Conservation (phyloP, 768 basidiomycete species). For the Collybia nuda region DNA sequence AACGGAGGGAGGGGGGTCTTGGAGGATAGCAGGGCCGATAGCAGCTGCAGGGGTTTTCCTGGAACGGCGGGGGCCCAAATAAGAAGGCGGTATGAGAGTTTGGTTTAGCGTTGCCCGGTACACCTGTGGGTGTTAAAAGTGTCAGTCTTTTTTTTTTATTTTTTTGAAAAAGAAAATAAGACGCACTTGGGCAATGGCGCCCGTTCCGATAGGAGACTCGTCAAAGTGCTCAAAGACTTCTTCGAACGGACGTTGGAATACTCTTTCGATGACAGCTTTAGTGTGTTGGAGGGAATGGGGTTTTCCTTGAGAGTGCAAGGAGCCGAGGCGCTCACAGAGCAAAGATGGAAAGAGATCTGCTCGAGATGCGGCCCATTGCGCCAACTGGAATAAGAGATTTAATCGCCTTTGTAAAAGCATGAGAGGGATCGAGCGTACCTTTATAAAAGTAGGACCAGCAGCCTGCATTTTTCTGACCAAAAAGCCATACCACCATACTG, state of each 20-base stretch:
- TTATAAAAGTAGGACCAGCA: constrained; percentile 96
- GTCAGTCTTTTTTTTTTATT: no score
- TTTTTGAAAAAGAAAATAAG: not conserved
- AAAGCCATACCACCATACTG: constrained; percentile 96
- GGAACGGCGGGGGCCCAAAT: constrained; percentile 72
- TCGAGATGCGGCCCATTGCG: constrained; percentile 98
- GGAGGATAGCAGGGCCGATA: constrained; percentile 52
- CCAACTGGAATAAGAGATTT: constrained; percentile 54
- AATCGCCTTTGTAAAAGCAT: no score
- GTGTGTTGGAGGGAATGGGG: constrained; percentile 84
- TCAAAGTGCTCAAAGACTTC: constrained; percentile 93
- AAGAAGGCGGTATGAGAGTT: constrained; percentile 83
- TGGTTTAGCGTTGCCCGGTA: constrained; percentile 85
- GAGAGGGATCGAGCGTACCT: constrained; percentile 60
- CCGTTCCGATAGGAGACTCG: constrained; percentile 87
- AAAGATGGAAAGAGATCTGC: constrained; percentile 88
- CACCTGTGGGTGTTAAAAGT: constrained; percentile 59
- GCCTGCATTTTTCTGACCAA: constrained; percentile 88
- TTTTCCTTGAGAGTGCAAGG: constrained; percentile 84
- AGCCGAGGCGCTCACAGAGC: constrained; percentile 82
- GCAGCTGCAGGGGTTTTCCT: constrained; percentile 46
- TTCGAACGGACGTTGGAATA: constrained; percentile 81
- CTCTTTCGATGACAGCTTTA: constrained; percentile 73
- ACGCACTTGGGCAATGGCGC: constrained; percentile 85
- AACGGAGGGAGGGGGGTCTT: constrained; percentile 67